Evolutionary conservation across 768 basidiomycete genomes (phyloP).

Genomic region (Dictyophora rubrovolvata): DNA sequence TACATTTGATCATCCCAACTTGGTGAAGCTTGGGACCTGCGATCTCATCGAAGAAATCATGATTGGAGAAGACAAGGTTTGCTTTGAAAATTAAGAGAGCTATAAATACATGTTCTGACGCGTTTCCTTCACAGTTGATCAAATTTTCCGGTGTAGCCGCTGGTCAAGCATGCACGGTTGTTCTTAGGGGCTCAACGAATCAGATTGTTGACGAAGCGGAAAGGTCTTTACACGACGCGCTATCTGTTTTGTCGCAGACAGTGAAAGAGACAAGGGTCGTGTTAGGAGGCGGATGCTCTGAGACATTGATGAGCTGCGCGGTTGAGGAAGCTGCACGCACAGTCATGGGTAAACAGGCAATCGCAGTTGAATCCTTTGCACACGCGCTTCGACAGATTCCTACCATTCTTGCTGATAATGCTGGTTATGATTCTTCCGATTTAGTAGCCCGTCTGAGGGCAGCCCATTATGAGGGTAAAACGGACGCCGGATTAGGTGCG

Average conservation of each 20-base stretch:
- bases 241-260: conserved; percentile 94
- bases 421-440: conserved; percentile 95
- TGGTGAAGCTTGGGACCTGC: conserved; percentile 86
- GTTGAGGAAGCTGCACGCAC: conserved; percentile 81
- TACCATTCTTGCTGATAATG: conserved; percentile 94
- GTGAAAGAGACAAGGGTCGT: conserved; percentile 93
- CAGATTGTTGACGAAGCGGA: conserved; percentile 99
- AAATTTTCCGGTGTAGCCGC: conserved; percentile 99
- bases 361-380: conserved; percentile 88
- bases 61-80: conserved; percentile 97
- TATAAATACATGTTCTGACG: conserved; percentile 3
- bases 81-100: not conserved
- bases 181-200: conserved; percentile 91
- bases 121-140: conserved; percentile 57
- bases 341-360: conserved; percentile 88
- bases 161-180: conserved; percentile 95
- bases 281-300: conserved; percentile 93
- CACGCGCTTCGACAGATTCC: conserved; percentile 90
- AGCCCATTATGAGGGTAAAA: conserved; percentile 84
- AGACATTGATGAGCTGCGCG: conserved; percentile 95
- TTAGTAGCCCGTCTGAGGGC: conserved; percentile 83
- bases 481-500: conserved; percentile 82
- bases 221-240: conserved; percentile 92
- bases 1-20: conserved; percentile 87
- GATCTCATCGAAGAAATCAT: conserved; percentile 98